Evolutionary conservation across 768 basidiomycete species (phyloP).

Genomic region (Paxillus ammoniavirescens): DNA sequence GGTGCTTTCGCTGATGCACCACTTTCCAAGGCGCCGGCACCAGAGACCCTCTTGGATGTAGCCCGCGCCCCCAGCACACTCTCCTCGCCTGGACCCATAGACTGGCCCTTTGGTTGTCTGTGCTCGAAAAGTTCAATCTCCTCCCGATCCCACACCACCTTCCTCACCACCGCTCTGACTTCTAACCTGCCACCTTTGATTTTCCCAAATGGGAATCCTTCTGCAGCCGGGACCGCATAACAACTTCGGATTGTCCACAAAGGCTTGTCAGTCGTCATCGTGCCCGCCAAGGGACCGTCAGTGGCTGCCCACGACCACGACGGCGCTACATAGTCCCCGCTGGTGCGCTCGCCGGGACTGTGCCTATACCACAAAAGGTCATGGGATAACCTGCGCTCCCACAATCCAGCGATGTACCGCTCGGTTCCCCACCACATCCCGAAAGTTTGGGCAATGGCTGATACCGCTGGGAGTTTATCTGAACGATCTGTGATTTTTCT

Average conservation of each 20-base stretch:
- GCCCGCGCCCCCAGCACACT: neutral
- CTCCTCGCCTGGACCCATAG: neutral
- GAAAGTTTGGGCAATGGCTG: slow-evolving; percentile 3
- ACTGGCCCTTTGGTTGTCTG: no score
- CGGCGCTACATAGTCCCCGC: neutral
- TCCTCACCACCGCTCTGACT: slow-evolving; percentile 1
- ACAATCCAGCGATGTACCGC: slow-evolving; percentile 6
- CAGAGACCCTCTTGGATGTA: no score
- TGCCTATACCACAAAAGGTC: slow-evolving; percentile 2
- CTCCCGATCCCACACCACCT: neutral
- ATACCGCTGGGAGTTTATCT: slow-evolving; percentile 3
- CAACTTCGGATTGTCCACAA: neutral
- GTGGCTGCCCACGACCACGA: slow-evolving; percentile 11
- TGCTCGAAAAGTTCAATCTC: neutral
- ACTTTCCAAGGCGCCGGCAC: no score
- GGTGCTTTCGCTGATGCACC: no score
- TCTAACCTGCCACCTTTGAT: slow-evolving; percentile 1
- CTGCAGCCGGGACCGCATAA: neutral
- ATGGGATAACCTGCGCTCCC: slow-evolving; percentile 1
- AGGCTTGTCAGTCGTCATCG: neutral
- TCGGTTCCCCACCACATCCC: neutral
- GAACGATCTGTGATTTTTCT: neutral
- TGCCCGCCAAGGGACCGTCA: neutral
- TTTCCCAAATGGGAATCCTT: neutral
- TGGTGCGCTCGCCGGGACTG: neutral